These are phyloP conservation scores for Gyrodon lividus DNA, from an alignment of 768 basidiomycete species.

Conservation along the genomic window DNA sequence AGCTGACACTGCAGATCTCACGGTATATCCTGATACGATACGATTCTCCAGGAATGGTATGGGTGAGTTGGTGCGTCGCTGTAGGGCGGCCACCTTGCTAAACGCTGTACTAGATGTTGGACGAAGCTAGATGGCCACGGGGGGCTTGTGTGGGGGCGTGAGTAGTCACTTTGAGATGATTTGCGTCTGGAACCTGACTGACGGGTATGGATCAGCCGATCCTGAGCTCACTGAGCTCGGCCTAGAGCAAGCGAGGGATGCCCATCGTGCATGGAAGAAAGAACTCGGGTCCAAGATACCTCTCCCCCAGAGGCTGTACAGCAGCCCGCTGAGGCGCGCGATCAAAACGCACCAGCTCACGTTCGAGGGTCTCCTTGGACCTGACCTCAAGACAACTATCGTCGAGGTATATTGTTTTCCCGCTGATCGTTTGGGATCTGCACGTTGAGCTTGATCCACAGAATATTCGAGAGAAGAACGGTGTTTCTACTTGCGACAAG, in stretches of 20 bases:
- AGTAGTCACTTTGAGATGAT: conserved; percentile 28
- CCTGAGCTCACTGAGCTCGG: conserved; percentile 62
- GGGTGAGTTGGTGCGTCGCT: conserved; percentile 38
- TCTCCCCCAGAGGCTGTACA: conserved; percentile 55
- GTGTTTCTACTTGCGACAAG: conserved; percentile 71
- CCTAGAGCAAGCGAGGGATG: conserved; percentile 50
- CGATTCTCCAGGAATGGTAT: conserved; percentile 50
- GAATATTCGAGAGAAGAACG: conserved; percentile 67
- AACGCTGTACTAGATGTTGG: conserved; percentile 45
- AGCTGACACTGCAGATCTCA: not conserved
- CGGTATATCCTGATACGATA: not conserved
- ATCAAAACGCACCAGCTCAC: conserved; percentile 54
- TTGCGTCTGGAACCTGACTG: not conserved
- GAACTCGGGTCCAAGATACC: conserved; percentile 45
- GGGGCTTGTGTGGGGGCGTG: conserved; percentile 72
- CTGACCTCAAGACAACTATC: conserved; percentile 39
- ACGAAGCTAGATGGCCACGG: conserved; percentile 60
- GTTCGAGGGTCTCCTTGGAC: conserved; percentile 43
- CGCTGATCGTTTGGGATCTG: not conserved
- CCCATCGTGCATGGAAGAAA: conserved; percentile 44
- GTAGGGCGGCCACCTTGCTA: not conserved
- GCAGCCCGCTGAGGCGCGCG: conserved; percentile 63
- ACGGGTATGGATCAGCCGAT: conserved; percentile 47
- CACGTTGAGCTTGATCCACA: conserved; percentile 22
- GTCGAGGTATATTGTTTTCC: conserved; percentile 48